Percentiles rank a stretch among this genome's conserved stretches.
Conservation (phyloP, 75 land plant genomes). For the Chamaecyparis obtusa region DNA sequence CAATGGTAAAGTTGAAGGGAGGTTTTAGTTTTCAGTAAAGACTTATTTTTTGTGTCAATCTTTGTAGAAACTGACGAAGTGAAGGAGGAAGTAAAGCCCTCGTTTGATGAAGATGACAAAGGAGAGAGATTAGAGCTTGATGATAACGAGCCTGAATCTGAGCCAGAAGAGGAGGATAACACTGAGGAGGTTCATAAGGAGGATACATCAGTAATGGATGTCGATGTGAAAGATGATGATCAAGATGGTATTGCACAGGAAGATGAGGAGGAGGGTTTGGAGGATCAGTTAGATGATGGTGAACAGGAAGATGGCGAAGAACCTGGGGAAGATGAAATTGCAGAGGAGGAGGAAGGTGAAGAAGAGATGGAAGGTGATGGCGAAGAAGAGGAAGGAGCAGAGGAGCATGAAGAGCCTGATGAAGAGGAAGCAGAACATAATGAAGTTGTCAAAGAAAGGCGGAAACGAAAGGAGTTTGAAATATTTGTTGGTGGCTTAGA, state of each 20-base stretch:
- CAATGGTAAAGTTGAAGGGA: background rate
- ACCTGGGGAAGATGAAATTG: constrained; percentile 23
- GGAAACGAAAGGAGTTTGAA: constrained; percentile 40
- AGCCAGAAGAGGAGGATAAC: constrained; percentile 41
- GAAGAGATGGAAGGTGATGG: constrained; percentile 31
- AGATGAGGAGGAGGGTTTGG: constrained; percentile 44
- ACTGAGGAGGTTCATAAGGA: background rate
- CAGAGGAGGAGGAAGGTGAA: constrained; percentile 22
- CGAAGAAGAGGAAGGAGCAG: constrained; percentile 15
- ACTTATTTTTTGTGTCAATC: background rate
- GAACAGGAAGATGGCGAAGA: constrained; percentile 38
- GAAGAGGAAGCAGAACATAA: constrained; percentile 15
- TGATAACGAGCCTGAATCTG: constrained; percentile 68
- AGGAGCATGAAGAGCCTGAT: constrained; percentile 12
- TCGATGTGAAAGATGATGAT: constrained; percentile 19
- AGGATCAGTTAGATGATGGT: constrained; percentile 21
- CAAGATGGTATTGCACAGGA: constrained; percentile 29
- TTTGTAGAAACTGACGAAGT: background rate
- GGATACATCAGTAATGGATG: constrained; percentile 12
- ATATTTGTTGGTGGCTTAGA: constrained; percentile 64
- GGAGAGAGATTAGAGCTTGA: constrained; percentile 65
- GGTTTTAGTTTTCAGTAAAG: background rate
- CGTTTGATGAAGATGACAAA: constrained; percentile 56
- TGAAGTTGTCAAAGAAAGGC: constrained; percentile 29
- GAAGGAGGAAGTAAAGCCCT: constrained; percentile 38